Evolutionary conservation across 108 stramenopile species (phyloP), one percentile per base, ranked within the genome.

Genomic region (Fistulifera pelliculosa): DNA sequence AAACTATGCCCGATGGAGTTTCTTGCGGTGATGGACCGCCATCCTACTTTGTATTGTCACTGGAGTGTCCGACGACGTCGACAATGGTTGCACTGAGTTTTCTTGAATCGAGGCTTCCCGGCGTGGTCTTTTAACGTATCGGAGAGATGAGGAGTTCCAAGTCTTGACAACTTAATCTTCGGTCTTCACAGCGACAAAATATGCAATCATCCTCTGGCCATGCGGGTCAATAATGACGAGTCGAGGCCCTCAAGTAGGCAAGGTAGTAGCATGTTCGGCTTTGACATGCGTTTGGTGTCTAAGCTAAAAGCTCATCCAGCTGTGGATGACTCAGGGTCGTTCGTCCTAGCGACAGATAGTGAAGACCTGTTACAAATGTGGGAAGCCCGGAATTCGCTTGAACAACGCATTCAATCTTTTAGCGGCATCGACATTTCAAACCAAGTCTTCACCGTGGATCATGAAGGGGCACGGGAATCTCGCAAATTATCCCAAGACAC

Each of bases 31-130:
- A 6, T 35, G 31, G 8, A 35, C 6, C 31, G 31, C 8, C 8
- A 6, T 8, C 31, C 3, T 35, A 6, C 31, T 3, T 8, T 6
- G 8, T 35, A 6, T 8, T 35, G 31, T 35, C 76, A 27, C 68
- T 82, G 4, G 54, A 71, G 49, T 85, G 85, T 56, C 78, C 88
- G 4, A 82, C 82, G 7, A 42, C 68, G 40, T 83, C 88, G 8
- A 86, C 88, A 2, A 77, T 73, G 55, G 82, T 81, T 28, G 84
- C 79, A 1, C 61, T 90, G 54, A 75, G 84, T 38, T 86, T 86
- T 56, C 39, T 90, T n/a, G 88, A 90, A 58, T 77, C 75, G 48
- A 61, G 82, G 22, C 61, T 90, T 1, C 80, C 81, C 22, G 88
- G 88, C 8, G 70, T 90, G 35, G 74, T 22, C 83, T 90, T 50